Conservation (phyloP, 2,329 filamentous ascomycete genomes). For the Penicillium sp. region DNA sequence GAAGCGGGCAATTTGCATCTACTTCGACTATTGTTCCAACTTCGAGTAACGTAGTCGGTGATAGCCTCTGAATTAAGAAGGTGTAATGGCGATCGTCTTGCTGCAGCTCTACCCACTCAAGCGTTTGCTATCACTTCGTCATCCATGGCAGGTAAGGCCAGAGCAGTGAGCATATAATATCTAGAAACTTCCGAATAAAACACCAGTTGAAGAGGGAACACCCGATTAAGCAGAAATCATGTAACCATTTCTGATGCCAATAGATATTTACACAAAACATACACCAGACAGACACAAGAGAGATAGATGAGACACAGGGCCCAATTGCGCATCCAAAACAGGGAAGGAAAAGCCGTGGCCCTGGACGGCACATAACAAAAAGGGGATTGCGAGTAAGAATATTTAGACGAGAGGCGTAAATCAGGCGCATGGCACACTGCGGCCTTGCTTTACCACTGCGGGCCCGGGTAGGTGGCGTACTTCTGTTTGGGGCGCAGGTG, state of each 20-base stretch:
- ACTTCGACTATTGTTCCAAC: too few relatives aligned
- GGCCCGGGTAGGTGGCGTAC: constrained; percentile 45
- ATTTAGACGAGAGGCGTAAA: constrained; percentile 12
- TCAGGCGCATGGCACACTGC: neutral
- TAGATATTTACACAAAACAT: constrained; percentile 43
- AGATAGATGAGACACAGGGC: constrained; percentile 28
- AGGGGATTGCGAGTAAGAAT: constrained; percentile 9
- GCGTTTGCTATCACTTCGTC: neutral
- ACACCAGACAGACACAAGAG: constrained; percentile 22
- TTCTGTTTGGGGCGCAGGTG: constrained; percentile 66
- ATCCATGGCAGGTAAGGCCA: neutral
- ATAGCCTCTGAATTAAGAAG: too few relatives aligned
- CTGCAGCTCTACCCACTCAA: neutral
- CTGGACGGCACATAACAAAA: constrained; percentile 11
- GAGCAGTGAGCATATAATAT: neutral
- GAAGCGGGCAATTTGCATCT: too few relatives aligned
- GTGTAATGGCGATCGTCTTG: neutral
- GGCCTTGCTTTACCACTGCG: constrained; percentile 38
- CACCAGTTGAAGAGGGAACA: neutral
- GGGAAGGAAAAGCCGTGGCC: constrained; percentile 27
- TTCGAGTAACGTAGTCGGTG: too few relatives aligned
- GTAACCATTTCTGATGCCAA: constrained; percentile 44
- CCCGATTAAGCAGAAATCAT: constrained; percentile 31
- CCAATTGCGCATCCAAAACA: constrained; percentile 29
- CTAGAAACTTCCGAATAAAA: neutral